Percentiles rank a stretch among this genome's conserved stretches.
These are phyloP conservation scores for Clonostachys rosea DNA, from an alignment of 2,329 filamentous ascomycete species.

Conservation along the genomic window DNA sequence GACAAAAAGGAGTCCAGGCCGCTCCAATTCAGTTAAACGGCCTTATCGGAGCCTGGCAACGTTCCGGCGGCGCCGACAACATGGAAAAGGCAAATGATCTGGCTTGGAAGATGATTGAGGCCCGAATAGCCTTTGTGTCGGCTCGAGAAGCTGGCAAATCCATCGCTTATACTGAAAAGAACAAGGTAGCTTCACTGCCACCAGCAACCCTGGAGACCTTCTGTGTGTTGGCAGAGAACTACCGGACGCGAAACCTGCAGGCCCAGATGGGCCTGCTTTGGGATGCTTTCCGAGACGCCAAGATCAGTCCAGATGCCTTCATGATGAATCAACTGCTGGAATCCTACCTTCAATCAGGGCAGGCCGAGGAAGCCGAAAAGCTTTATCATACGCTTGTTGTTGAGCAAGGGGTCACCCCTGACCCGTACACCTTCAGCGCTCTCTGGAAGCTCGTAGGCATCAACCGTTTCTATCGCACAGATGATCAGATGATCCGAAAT, in stretches of 20 bases:
- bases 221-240: conserved; percentile 68
- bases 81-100: conserved; percentile 60
- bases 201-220: conserved; percentile 75
- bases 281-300: conserved; percentile 55
- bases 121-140: conserved; percentile 60
- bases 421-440: conserved; percentile 64
- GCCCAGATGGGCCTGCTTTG: conserved; percentile 55
- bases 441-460: conserved; percentile 58
- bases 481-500: conserved; percentile 14
- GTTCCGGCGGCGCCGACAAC: conserved; percentile 50
- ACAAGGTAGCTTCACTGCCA: conserved; percentile 28
- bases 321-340: conserved; percentile 78
- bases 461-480: conserved; percentile 38
- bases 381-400: conserved; percentile 51
- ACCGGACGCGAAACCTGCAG: conserved; percentile 57
- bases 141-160: conserved; percentile 22
- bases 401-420: conserved; percentile 47
- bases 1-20: conserved; percentile 60
- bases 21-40: conserved; percentile 77
- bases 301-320: conserved; percentile 65
- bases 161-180: neutral
- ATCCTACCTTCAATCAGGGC: conserved; percentile 56
- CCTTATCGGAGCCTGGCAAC: conserved; percentile 73
- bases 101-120: conserved; percentile 73
- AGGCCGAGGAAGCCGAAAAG: conserved; percentile 45